Evolutionary conservation across 495 filamentous ascomycete species (phyloP).

Genomic region (Aspergillus hancockii): DNA sequence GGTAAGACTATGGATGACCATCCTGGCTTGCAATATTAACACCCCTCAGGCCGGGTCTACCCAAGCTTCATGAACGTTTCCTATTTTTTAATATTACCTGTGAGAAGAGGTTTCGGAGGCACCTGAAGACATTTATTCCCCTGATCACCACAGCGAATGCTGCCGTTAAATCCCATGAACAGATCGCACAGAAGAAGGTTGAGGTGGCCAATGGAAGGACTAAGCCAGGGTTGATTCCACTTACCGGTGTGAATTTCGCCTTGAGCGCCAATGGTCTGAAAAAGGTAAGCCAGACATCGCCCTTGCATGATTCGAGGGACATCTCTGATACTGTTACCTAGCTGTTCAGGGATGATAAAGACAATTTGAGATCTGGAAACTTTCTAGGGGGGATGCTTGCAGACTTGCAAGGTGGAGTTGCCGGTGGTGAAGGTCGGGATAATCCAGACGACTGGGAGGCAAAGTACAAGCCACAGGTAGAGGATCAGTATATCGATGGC

Average conservation of each 20-base stretch:
- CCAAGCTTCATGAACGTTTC: conserved; percentile 32
- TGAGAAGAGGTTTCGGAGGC: conserved; percentile 26
- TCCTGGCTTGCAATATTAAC: background rate
- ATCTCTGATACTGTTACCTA: background rate
- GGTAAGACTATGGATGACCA: conserved; percentile 1
- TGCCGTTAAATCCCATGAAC: conserved; percentile 9
- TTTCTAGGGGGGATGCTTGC: background rate
- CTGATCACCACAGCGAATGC: conserved; percentile 21
- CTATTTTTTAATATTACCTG: conserved; percentile 34
- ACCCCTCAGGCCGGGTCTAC: conserved; percentile 27
- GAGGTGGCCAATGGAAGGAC: background rate
- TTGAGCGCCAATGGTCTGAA: conserved; percentile 32
- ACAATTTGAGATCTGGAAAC: background rate
- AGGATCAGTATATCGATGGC: background rate
- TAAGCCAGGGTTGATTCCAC: background rate
- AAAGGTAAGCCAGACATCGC: conserved; percentile 18
- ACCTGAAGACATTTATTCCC: conserved; percentile 22
- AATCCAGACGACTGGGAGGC: background rate
- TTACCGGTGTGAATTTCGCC: conserved; percentile 28
- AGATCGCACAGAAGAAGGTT: background rate
- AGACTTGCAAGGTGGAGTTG: background rate
- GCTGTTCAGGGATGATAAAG: background rate
- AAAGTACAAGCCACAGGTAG: no score
- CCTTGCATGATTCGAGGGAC: background rate
- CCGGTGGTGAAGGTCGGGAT: background rate